Conservation (phyloP, 1,139 yeast species). For the Fermentozyma sake region DNA sequence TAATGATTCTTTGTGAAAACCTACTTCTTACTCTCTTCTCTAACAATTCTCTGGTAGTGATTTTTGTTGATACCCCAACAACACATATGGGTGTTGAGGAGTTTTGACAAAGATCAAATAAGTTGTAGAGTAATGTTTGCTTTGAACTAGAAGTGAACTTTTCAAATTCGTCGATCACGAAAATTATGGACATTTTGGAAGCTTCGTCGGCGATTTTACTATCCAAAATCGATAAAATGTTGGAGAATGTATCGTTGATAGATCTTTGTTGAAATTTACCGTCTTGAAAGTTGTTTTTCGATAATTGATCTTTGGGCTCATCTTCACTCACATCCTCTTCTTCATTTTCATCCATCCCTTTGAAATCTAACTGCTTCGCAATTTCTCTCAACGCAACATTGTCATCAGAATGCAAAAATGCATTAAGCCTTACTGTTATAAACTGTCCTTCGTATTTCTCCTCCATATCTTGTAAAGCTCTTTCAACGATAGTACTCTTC, state of each 20-base stretch:
- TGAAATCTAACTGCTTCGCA: slow-evolving; percentile 71
- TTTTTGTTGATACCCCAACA: slow-evolving; percentile 71
- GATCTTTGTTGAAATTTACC: slow-evolving; percentile 32
- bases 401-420: slow-evolving; percentile 73
- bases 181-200: slow-evolving; percentile 53
- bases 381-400: slow-evolving; percentile 76
- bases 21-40: slow-evolving; percentile 91
- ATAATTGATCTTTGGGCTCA: slow-evolving; percentile 18
- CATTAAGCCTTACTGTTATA: slow-evolving; percentile 62
- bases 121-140: slow-evolving; percentile 80
- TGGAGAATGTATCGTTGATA: slow-evolving; percentile 37
- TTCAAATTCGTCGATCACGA: slow-evolving; percentile 84
- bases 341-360: slow-evolving; percentile 19
- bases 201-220: slow-evolving; percentile 14
- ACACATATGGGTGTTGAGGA: slow-evolving; percentile 76
- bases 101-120: slow-evolving; percentile 80
- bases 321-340: slow-evolving; percentile 29
- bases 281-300: slow-evolving; percentile 13
- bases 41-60: slow-evolving; percentile 71
- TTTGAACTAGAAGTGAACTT: slow-evolving; percentile 65
- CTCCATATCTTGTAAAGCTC: slow-evolving; percentile 49
- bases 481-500: slow-evolving; percentile 61
- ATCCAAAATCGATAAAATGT: slow-evolving; percentile 31
- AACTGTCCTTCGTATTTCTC: slow-evolving; percentile 41
- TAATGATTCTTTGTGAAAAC: slow-evolving; percentile 74